phyloP scores from a whole-genome alignment of 1,284 basidiomycete species.

The Boletus sp. region DNA sequence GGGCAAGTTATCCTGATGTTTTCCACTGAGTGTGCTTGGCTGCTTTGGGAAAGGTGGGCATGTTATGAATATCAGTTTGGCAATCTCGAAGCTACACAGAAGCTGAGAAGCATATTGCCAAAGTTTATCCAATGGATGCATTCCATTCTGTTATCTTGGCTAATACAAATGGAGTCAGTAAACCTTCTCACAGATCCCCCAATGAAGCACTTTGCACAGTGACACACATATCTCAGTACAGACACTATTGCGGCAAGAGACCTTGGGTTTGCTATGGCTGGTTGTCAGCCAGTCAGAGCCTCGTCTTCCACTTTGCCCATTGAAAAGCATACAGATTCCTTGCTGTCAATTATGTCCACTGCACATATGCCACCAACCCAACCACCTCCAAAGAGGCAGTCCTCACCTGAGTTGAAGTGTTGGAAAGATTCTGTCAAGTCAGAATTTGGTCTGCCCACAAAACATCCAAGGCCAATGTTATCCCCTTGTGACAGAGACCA shows the following conservation, averaged over 20 bases:
- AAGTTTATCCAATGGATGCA: constrained; percentile 82
- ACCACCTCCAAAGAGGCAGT: constrained; percentile 22
- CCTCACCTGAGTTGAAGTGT: constrained; percentile 40
- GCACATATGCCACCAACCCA: constrained; percentile 29
- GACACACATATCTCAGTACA: constrained; percentile 84
- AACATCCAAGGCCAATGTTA: constrained; percentile 53
- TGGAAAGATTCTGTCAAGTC: constrained; percentile 42
- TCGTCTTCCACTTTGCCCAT: constrained; percentile 34
- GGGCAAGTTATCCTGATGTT: constrained; percentile 85
- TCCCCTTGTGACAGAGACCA: constrained; percentile 53
- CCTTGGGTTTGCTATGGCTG: constrained; percentile 69
- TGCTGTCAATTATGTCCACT: constrained; percentile 39
- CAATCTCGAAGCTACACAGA: constrained; percentile 85
- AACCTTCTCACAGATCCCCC: constrained; percentile 62
- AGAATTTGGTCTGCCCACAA: constrained; percentile 48
- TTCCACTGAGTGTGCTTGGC: constrained; percentile 74
- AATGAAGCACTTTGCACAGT: constrained; percentile 88
- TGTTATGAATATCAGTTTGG: constrained; percentile 95
- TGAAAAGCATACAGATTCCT: constrained; percentile 48
- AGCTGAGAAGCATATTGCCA: constrained; percentile 90
- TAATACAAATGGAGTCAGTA: neutral
- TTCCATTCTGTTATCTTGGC: neutral
- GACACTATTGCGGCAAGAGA: constrained; percentile 90
- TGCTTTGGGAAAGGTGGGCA: constrained; percentile 95
- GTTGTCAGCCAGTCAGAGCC: constrained; percentile 36